A percentile compares a stretch with the other conserved stretches of the same genome.
Evolutionary conservation across 2,329 filamentous ascomycete species (phyloP).

Genomic region (Fusarium udum): DNA sequence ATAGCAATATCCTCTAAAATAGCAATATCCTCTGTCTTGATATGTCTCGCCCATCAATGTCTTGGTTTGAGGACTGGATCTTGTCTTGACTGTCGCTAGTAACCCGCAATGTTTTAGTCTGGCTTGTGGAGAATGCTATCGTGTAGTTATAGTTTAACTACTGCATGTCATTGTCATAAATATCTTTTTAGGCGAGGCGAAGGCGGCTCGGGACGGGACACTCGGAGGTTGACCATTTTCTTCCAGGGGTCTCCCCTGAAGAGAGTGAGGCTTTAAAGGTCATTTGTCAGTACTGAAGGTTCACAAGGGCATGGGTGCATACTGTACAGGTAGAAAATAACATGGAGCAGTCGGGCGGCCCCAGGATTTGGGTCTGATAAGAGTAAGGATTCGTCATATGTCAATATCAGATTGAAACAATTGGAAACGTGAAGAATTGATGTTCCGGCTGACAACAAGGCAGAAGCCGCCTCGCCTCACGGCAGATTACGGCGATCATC

Average conservation of each 20-base stretch:
- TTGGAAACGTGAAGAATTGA: constrained; percentile 1
- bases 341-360: neutral
- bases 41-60: neutral
- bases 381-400: neutral
- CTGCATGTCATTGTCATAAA: neutral
- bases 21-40: neutral
- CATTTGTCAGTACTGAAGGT: neutral
- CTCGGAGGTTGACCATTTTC: neutral
- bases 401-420: constrained; percentile 1
- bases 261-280: neutral
- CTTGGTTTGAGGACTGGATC: neutral
- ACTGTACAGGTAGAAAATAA: neutral
- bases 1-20: neutral
- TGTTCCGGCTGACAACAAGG: neutral
- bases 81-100: constrained; percentile 1
- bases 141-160: neutral
- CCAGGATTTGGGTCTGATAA: neutral
- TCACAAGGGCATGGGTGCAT: neutral
- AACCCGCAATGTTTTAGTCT: neutral
- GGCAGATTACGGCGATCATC: constrained; percentile 6
- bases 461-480: neutral
- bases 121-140: neutral
- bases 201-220: neutral
- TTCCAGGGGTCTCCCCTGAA: neutral
- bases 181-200: neutral